These are phyloP conservation scores for Trichothecium sympodiale DNA, from an alignment of 2,329 filamentous ascomycete genomes.

Conservation along the genomic window DNA sequence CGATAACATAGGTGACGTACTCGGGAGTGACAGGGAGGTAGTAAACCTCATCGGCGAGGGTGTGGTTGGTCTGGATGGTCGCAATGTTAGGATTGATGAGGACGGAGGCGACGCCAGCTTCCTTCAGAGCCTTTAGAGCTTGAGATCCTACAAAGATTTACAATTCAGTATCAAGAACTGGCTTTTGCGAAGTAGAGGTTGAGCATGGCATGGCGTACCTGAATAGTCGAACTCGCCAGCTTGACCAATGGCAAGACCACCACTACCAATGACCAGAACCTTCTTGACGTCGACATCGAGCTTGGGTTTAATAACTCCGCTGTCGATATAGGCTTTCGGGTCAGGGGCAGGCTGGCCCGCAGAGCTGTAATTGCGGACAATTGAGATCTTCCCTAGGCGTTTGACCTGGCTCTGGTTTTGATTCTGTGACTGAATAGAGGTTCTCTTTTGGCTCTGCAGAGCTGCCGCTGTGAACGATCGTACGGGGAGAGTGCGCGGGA, in stretches of 20 bases:
- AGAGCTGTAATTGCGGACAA: constrained; percentile 28
- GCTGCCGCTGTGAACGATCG: constrained; percentile 31
- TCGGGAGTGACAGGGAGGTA: constrained; percentile 95
- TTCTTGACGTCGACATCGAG: constrained; percentile 88
- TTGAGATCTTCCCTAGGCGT: constrained; percentile 35
- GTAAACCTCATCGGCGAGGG: constrained; percentile 95
- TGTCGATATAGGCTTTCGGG: constrained; percentile 79
- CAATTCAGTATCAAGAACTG: constrained; percentile 7
- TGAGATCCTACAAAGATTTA: constrained; percentile 59
- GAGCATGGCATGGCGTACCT: constrained; percentile 50
- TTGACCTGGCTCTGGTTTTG: constrained; percentile 16
- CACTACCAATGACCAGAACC: constrained; percentile 90
- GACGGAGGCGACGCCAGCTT: constrained; percentile 96
- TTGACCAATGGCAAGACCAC: constrained; percentile 92
- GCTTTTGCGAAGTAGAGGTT: constrained; percentile 1
- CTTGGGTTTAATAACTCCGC: constrained; percentile 70
- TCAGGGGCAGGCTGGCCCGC: constrained; percentile 60
- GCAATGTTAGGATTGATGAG: constrained; percentile 99
- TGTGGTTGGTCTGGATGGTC: constrained; percentile 97
- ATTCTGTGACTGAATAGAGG: constrained; percentile 18
- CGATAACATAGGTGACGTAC: constrained; percentile 94
- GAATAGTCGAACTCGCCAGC: constrained; percentile 99
- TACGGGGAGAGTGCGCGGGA: constrained; percentile 31
- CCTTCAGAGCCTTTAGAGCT: constrained; percentile 90
- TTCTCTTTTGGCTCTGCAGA: constrained; percentile 12